Evolutionary conservation across 129 eudicot species (phyloP).

Genomic region (Sambucus nigra): DNA sequence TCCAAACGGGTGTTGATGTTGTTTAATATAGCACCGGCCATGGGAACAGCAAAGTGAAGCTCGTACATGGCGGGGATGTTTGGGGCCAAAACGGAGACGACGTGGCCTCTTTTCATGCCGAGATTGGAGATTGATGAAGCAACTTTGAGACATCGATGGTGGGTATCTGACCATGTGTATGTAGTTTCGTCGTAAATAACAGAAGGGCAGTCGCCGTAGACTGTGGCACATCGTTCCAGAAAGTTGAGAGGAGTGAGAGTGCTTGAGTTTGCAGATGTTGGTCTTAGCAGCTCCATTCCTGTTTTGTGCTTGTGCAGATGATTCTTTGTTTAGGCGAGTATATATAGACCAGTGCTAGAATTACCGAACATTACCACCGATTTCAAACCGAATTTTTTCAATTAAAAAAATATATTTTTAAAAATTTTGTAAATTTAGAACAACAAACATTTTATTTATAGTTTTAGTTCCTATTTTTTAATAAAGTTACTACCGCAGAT

Average conservation of each 20-base stretch:
- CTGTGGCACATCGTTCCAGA: slow-evolving; percentile 42
- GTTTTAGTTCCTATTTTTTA: no score
- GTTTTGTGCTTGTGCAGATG: no score
- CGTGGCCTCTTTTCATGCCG: slow-evolving; percentile 26
- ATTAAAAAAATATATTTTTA: no score
- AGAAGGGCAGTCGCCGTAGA: slow-evolving; percentile 40
- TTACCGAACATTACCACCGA: no score
- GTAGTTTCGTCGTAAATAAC: slow-evolving; percentile 20
- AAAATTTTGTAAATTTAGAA: no score
- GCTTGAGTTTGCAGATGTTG: slow-evolving; percentile 26
- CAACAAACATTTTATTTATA: no score
- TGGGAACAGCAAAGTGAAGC: slow-evolving; percentile 53
- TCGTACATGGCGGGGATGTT: slow-evolving; percentile 57
- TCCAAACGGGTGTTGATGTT: slow-evolving; percentile 53
- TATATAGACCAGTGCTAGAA: no score
- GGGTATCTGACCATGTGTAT: slow-evolving; percentile 42
- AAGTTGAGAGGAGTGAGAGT: slow-evolving; percentile 35
- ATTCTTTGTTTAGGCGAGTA: no score
- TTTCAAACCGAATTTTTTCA: no score
- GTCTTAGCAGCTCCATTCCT: slow-evolving; percentile 39
- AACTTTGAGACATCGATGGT: slow-evolving; percentile 27
- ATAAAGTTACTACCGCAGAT: no score
- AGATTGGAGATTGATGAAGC: slow-evolving; percentile 39
- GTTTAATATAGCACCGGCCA: slow-evolving; percentile 48
- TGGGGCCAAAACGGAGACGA: slow-evolving; percentile 57